phyloP scores from a whole-genome alignment of 805 yeast genomes.

The Dipodascopsis uninucleata region DNA sequence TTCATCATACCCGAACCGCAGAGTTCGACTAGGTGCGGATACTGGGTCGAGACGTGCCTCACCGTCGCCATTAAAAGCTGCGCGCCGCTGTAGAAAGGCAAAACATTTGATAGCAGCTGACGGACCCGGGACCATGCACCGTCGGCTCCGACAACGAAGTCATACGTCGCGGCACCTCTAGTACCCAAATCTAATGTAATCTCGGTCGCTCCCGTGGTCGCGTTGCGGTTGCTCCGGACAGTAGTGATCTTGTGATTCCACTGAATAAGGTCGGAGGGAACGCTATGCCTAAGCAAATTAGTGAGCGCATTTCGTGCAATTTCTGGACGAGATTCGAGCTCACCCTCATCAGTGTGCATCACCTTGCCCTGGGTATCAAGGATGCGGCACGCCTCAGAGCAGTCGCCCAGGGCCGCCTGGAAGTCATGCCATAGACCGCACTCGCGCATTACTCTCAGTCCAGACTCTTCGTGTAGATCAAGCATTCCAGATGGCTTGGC shows the following conservation, averaged over 20 bases:
- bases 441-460: conserved; percentile 1
- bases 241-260: not conserved
- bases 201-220: conserved; percentile 1
- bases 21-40: not conserved
- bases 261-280: not conserved
- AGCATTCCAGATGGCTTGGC: not conserved
- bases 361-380: not conserved
- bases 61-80: not conserved
- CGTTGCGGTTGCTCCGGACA: not conserved
- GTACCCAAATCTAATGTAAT: not conserved
- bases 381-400: conserved; percentile 1
- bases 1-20: not conserved
- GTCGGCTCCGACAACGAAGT: not conserved
- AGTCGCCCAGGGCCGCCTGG: conserved; percentile 1
- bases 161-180: not conserved
- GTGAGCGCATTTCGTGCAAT: not conserved
- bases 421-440: not conserved
- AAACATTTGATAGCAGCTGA: not conserved
- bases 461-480: not conserved
- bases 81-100: not conserved
- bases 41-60: not conserved
- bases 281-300: not conserved
- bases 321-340: not conserved
- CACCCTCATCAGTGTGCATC: not conserved
- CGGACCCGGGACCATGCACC: conserved; percentile 1